These are phyloP conservation scores for Ganoderma leucocontextum DNA, from an alignment of 1,284 basidiomycete genomes.

Conservation along the genomic window DNA sequence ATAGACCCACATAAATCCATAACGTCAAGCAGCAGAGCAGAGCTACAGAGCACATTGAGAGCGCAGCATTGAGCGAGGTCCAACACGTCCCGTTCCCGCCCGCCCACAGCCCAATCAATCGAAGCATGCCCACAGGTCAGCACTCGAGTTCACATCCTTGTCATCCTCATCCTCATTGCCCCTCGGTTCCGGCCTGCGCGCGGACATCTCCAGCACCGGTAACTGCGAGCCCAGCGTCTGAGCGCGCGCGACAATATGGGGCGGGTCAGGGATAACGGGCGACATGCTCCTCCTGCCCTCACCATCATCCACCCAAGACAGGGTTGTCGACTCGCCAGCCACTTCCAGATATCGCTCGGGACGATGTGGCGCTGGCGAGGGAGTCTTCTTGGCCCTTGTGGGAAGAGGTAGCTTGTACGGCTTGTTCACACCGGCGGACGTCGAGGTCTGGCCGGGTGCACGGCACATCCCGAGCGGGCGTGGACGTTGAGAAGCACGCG, in stretches of 20 bases:
- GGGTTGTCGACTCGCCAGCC: not conserved
- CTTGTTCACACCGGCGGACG: slow-evolving; percentile 13
- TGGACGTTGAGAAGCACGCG: slow-evolving; percentile 17
- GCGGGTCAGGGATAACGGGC: slow-evolving; percentile 18
- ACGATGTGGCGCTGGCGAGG: too few species aligned
- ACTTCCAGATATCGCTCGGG: not conserved
- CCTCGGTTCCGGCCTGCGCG: slow-evolving; percentile 26
- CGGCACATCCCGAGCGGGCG: slow-evolving; percentile 27
- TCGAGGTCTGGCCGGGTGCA: slow-evolving; percentile 8
- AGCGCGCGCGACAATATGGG: slow-evolving; percentile 7
- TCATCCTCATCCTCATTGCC: slow-evolving; percentile 25
- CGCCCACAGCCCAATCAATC: slow-evolving; percentile 2
- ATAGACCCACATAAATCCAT: not conserved
- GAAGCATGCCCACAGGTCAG: slow-evolving; percentile 23
- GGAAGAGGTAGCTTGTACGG: slow-evolving; percentile 23
- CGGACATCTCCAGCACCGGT: slow-evolving; percentile 21
- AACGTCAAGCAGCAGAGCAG: not conserved
- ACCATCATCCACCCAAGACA: not conserved
- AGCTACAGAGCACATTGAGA: not conserved
- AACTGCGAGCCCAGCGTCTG: not conserved
- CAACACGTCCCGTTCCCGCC: not conserved
- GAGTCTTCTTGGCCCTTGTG: not conserved
- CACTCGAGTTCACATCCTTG: slow-evolving; percentile 33
- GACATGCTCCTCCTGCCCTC: slow-evolving; percentile 12
- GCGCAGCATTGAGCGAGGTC: not conserved